Evolutionary conservation across 352 stramenopile species (phyloP).

Genomic region (Pythium volutum): DNA sequence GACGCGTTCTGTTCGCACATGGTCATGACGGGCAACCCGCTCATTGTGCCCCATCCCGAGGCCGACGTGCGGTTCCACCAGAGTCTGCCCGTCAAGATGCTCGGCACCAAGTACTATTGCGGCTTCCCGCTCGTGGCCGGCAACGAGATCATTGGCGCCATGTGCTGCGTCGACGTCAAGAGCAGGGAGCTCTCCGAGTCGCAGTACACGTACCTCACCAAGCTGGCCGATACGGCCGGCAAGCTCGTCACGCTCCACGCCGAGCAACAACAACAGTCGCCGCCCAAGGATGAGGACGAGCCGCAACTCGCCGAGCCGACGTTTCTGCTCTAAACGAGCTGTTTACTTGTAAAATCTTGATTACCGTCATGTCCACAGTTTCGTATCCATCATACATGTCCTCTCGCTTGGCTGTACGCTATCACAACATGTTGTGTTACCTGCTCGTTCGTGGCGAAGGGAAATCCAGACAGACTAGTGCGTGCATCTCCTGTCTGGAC

Average conservation of each 20-base stretch:
- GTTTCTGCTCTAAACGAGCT: too few species aligned
- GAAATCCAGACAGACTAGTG: too few species aligned
- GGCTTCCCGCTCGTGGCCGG: conserved; percentile 55
- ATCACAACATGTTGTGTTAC: too few species aligned
- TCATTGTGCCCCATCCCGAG: conserved; percentile 56
- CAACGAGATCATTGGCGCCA: conserved; percentile 48
- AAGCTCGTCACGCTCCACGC: conserved; percentile 40
- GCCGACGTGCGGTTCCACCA: conserved; percentile 70
- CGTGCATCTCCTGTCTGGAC: too few species aligned
- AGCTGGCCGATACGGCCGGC: conserved; percentile 44
- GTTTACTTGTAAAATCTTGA: too few species aligned
- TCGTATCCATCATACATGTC: too few species aligned
- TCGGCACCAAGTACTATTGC: conserved; percentile 69
- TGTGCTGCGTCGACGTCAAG: conserved; percentile 40
- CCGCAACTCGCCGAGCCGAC: conserved; percentile 4
- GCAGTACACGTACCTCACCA: conserved; percentile 29
- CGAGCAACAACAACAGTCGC: conserved; percentile 9
- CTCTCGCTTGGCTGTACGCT: too few species aligned
- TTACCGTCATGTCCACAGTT: too few species aligned
- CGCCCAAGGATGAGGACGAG: not conserved
- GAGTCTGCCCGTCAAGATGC: conserved; percentile 22
- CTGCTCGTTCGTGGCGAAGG: too few species aligned
- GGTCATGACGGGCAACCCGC: conserved; percentile 53
- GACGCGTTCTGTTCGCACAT: conserved; percentile 64
- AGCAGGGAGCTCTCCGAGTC: conserved; percentile 23